Evolutionary conservation across 371 early-diverging fungal species (phyloP).

Genomic region (Apophysomyces sp.): DNA sequence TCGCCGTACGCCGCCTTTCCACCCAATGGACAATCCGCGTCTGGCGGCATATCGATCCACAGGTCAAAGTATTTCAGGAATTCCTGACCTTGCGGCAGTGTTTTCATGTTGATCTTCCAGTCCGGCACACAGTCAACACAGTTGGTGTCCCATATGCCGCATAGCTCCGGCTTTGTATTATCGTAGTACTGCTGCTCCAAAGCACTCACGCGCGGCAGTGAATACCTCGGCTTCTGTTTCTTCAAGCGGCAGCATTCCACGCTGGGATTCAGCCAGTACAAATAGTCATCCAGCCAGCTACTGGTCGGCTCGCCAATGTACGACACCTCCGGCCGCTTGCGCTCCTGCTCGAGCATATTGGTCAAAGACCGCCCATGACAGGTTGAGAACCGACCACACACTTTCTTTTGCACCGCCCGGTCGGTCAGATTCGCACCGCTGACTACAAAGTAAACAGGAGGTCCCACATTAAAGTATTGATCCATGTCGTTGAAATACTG

Average conservation of each 20-base stretch:
- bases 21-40: conserved; percentile 65
- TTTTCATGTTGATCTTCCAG: conserved; percentile 58
- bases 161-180: conserved; percentile 29
- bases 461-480: conserved; percentile 66
- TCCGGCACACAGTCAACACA: conserved; percentile 58
- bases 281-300: conserved; percentile 74
- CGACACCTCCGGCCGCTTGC: conserved; percentile 62
- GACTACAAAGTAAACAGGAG: conserved; percentile 80
- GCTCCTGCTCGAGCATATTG: conserved; percentile 69
- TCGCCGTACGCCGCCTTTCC: conserved; percentile 76
- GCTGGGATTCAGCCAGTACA: conserved; percentile 67
- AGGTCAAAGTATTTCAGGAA: conserved; percentile 57
- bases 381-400: conserved; percentile 66
- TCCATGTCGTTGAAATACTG: conserved; percentile 71
- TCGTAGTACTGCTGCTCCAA: not conserved
- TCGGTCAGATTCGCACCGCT: conserved; percentile 52
- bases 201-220: not conserved
- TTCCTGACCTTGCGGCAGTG: conserved; percentile 60
- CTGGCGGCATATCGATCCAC: conserved; percentile 59
- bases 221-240: not conserved
- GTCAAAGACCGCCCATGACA: conserved; percentile 60
- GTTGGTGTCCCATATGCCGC: conserved; percentile 52
- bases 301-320: conserved; percentile 71
- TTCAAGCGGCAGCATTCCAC: conserved; percentile 60
- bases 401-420: conserved; percentile 48